Percentiles rank a stretch among this genome's conserved stretches.
These are phyloP conservation scores for Escallonia rubra DNA, from an alignment of 129 eudicot species.

Conservation along the genomic window DNA sequence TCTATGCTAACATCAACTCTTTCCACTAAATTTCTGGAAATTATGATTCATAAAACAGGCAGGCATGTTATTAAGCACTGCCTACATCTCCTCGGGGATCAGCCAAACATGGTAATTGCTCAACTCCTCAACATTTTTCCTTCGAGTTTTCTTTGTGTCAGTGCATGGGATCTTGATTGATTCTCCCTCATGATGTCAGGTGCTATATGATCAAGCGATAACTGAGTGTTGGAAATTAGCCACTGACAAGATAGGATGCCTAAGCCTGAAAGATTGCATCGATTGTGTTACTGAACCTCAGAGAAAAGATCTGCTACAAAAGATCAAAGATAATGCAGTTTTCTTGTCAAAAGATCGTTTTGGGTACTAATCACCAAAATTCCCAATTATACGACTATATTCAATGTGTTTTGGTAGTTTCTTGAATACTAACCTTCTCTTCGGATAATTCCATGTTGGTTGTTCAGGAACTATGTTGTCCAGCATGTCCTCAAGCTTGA, in stretches of 20 bases:
- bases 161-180: no score
- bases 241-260: conserved; percentile 14
- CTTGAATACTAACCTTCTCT: not conserved
- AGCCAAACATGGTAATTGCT: conserved; percentile 16
- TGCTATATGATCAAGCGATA: conserved; percentile 8
- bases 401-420: no score
- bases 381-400: no score
- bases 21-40: conserved; percentile 1
- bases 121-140: no score
- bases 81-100: not conserved
- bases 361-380: conserved; percentile 18
- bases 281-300: conserved; percentile 5
- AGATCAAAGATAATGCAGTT: conserved; percentile 6
- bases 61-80: conserved; percentile 18
- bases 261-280: conserved; percentile 9
- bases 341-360: conserved; percentile 10
- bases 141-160: no score
- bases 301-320: conserved; percentile 11
- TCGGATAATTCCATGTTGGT: not conserved
- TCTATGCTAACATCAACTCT: conserved; percentile 9
- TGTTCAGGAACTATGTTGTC: conserved; percentile 30
- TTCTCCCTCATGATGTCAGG: not conserved
- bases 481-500: conserved; percentile 11
- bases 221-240: conserved; percentile 2
- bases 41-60: conserved; percentile 15